phyloP scores from a whole-genome alignment of 345 rosid genomes.

The Aethionema arabicum region DNA sequence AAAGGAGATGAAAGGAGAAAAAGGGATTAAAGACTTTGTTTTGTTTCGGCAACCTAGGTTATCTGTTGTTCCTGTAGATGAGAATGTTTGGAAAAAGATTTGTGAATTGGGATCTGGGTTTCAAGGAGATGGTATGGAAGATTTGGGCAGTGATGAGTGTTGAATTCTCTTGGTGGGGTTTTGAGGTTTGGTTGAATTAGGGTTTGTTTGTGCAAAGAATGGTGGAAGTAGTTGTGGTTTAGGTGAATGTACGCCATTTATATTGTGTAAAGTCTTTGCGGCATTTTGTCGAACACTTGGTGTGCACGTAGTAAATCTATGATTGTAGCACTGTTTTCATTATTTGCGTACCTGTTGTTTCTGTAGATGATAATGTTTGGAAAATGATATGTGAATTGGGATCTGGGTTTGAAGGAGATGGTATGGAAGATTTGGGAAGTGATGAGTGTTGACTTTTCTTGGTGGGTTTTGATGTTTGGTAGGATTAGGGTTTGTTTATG shows the following conservation, averaged over 20 bases:
- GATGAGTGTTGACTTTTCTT: constrained; percentile 24
- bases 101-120: constrained; percentile 87
- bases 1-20: constrained; percentile 74
- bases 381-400: constrained; percentile 66
- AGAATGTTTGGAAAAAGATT: constrained; percentile 55
- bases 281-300: constrained; percentile 25
- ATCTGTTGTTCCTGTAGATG: constrained; percentile 77
- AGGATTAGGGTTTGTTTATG: no score
- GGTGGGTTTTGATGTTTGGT: no score
- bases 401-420: constrained; percentile 81
- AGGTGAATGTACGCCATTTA: no score
- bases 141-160: constrained; percentile 21
- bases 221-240: no score
- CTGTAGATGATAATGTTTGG: constrained; percentile 64
- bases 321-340: no score
- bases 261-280: background rate
- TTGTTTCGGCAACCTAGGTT: constrained; percentile 82
- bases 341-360: constrained; percentile 92
- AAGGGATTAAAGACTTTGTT: constrained; percentile 57
- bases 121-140: constrained; percentile 61
- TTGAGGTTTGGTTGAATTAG: no score
- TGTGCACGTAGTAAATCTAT: background rate
- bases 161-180: constrained; percentile 2
- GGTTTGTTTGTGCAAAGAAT: no score
- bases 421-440: constrained; percentile 29